Conservation (phyloP, 345 rosid species). For the Acer yangbiense region DNA sequence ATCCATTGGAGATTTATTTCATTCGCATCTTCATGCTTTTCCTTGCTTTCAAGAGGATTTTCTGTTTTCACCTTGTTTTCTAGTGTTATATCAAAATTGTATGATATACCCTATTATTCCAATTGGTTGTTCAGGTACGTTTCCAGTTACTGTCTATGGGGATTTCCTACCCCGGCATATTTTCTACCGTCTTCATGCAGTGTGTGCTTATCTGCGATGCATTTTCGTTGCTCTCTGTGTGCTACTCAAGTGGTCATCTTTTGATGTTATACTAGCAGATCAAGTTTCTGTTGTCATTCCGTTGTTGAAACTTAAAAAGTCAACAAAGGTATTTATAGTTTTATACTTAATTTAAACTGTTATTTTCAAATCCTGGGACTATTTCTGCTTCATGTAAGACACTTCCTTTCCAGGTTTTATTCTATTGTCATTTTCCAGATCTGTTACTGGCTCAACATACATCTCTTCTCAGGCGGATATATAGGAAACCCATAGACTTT, state of each 20-base stretch:
- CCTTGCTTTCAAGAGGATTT: neutral
- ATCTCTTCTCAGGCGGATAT: conserved; percentile 69
- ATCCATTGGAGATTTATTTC: neutral
- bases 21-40: neutral
- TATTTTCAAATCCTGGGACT: neutral
- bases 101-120: neutral
- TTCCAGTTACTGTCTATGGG: conserved; percentile 78
- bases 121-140: conserved; percentile 53
- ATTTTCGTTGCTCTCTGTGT: conserved; percentile 79
- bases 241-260: conserved; percentile 72
- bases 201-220: conserved; percentile 85
- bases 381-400: conserved; percentile 5
- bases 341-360: conserved; percentile 2
- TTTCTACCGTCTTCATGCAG: conserved; percentile 80
- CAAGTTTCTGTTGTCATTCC: conserved; percentile 91
- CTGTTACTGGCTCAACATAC: conserved; percentile 82
- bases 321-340: conserved; percentile 59
- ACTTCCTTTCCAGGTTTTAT: conserved; percentile 57
- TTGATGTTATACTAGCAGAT: conserved; percentile 74
- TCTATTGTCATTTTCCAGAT: conserved; percentile 97
- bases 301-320: conserved; percentile 63
- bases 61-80: neutral
- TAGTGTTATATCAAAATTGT: neutral
- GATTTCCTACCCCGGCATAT: conserved; percentile 81
- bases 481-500: conserved; percentile 82